A percentile compares a stretch with the other conserved stretches of the same genome.
phyloP scores from a whole-genome alignment of 1,284 basidiomycete species.

The Moniliophthora roreri region DNA sequence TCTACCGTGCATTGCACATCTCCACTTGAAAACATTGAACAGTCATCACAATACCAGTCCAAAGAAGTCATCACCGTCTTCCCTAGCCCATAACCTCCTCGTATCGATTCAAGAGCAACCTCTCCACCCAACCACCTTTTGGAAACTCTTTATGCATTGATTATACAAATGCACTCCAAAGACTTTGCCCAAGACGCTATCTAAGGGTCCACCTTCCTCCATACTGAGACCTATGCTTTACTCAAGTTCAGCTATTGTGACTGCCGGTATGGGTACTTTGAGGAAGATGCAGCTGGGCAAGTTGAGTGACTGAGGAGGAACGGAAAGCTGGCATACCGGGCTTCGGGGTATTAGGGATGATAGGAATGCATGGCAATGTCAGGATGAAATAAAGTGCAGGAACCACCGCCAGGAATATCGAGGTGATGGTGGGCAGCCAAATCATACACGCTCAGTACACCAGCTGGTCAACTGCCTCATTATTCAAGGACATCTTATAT shows the following conservation, averaged over 20 bases:
- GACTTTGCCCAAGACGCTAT: constrained; percentile 65
- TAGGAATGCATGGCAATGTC: too few relatives aligned
- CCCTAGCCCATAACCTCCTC: constrained; percentile 38
- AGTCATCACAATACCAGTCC: too few relatives aligned
- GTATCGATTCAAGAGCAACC: constrained; percentile 67
- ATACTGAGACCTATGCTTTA: constrained; percentile 39
- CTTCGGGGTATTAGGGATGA: too few relatives aligned
- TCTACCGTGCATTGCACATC: too few relatives aligned
- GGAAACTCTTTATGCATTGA: constrained; percentile 86
- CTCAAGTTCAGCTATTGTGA: constrained; percentile 1
- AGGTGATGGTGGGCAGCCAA: too few relatives aligned
- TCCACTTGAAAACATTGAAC: too few relatives aligned
- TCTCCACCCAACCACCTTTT: constrained; percentile 75
- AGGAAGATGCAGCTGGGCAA: background rate
- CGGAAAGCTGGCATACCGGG: background rate
- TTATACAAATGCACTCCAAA: constrained; percentile 92
- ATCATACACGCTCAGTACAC: too few relatives aligned
- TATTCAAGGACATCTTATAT: too few relatives aligned
- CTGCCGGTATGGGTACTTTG: constrained; percentile 5
- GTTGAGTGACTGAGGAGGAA: background rate
- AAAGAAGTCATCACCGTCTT: background rate
- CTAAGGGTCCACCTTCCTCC: constrained; percentile 66
- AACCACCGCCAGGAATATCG: too few relatives aligned
- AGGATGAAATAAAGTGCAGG: too few relatives aligned
- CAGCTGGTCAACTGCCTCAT: too few relatives aligned